Conservation (phyloP, 78 protist species). For the Dictyostelium intermedium region DNA sequence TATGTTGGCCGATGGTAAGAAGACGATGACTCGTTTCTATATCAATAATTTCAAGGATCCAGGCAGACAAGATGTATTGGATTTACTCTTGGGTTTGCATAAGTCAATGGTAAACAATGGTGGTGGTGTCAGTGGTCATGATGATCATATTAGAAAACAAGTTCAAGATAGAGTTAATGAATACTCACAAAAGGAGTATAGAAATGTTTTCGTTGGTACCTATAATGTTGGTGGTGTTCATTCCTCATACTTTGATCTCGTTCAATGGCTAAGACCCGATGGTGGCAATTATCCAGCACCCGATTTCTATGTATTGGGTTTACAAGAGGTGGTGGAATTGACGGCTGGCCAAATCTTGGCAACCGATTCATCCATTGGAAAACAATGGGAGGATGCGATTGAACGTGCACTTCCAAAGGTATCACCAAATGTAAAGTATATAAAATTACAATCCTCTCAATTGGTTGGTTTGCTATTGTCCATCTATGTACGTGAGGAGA, state of each 20-base stretch:
- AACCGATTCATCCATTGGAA: slow-evolving; percentile 49
- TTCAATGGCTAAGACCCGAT: slow-evolving; percentile 23
- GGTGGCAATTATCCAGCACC: slow-evolving; percentile 58
- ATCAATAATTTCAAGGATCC: slow-evolving; percentile 69
- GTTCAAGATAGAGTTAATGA: slow-evolving; percentile 47
- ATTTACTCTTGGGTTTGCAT: slow-evolving; percentile 56
- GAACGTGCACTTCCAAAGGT: slow-evolving; percentile 15
- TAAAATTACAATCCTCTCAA: slow-evolving; percentile 77
- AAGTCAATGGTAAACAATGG: background rate
- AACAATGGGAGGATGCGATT: slow-evolving; percentile 78
- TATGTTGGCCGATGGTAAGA: slow-evolving; percentile 80
- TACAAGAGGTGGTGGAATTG: slow-evolving; percentile 86
- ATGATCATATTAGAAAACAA: slow-evolving; percentile 59
- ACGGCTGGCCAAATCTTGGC: slow-evolving; percentile 69
- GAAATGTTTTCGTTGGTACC: slow-evolving; percentile 68
- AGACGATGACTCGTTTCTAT: slow-evolving; percentile 57
- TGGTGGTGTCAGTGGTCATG: slow-evolving; percentile 11
- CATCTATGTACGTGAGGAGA: slow-evolving; percentile 77
- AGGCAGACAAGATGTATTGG: slow-evolving; percentile 72
- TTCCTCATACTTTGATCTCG: background rate
- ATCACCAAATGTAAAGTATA: slow-evolving; percentile 17
- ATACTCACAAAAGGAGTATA: slow-evolving; percentile 42
- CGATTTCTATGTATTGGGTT: slow-evolving; percentile 80
- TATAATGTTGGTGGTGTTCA: slow-evolving; percentile 81
- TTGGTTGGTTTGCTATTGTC: slow-evolving; percentile 85